Evolutionary conservation across 176 grass and related monocot species (phyloP).

Genomic region (bread wheat (Triticum aestivum)): DNA sequence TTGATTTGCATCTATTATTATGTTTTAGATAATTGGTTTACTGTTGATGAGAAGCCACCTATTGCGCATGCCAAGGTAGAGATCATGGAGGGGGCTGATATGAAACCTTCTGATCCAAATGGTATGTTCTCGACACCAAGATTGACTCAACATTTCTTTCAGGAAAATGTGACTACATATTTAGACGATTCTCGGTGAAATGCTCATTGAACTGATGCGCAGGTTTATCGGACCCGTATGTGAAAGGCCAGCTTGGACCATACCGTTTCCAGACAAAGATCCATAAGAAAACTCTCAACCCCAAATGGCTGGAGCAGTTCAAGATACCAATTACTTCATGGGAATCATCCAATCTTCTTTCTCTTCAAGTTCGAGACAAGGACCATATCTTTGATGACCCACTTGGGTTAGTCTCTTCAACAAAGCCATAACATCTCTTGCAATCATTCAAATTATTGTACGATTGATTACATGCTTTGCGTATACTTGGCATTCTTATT

Average conservation of each 20-base stretch:
- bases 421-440: background rate
- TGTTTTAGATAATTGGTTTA: constrained; percentile 76
- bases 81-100: constrained; percentile 85
- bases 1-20: constrained; percentile 24
- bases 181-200: background rate
- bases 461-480: background rate
- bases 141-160: background rate
- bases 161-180: background rate
- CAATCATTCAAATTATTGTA: constrained; percentile 13
- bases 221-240: constrained; percentile 90
- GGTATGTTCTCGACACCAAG: constrained; percentile 44
- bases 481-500: constrained; percentile 1
- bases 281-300: constrained; percentile 89
- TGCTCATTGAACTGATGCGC: constrained; percentile 26
- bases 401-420: constrained; percentile 68
- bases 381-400: constrained; percentile 89
- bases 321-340: constrained; percentile 90
- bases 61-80: constrained; percentile 78
- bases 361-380: constrained; percentile 90
- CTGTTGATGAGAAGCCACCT: constrained; percentile 69
- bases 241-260: constrained; percentile 75
- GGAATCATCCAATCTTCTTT: constrained; percentile 72
- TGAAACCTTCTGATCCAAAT: constrained; percentile 97
- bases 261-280: constrained; percentile 90
- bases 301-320: constrained; percentile 94